A percentile compares a stretch with the other conserved stretches of the same genome.
These are phyloP conservation scores for Ceratobasidium sp. DNA, from an alignment of 1,284 basidiomycete genomes.

Conservation along the genomic window DNA sequence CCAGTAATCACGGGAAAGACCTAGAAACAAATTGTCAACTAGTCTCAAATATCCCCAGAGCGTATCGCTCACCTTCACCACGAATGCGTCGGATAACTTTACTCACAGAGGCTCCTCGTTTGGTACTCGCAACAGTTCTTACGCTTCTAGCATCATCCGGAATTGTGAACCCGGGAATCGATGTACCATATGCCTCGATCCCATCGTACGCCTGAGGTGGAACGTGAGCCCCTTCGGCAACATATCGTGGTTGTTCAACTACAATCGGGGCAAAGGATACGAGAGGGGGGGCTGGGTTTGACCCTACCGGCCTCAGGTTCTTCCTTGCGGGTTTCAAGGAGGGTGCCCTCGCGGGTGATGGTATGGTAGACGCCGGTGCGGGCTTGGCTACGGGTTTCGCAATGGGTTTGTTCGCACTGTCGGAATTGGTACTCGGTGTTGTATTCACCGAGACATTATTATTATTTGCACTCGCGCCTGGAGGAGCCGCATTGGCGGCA, in stretches of 20 bases:
- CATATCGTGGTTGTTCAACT: constrained; percentile 55
- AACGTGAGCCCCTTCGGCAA: constrained; percentile 12
- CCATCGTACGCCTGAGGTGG: constrained; percentile 57
- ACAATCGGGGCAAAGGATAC: constrained; percentile 82
- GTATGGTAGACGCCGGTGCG: constrained; percentile 55
- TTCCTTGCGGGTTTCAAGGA: constrained; percentile 48
- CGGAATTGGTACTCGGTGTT: constrained; percentile 43
- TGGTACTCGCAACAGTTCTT: constrained; percentile 65
- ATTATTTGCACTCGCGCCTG: constrained; percentile 55
- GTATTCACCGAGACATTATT: constrained; percentile 45
- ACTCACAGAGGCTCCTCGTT: constrained; percentile 77
- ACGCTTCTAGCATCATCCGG: constrained; percentile 82
- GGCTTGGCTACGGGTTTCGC: constrained; percentile 53
- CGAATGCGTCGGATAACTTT: constrained; percentile 87
- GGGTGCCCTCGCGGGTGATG: constrained; percentile 64
- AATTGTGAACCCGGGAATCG: constrained; percentile 83
- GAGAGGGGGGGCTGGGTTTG: constrained; percentile 66
- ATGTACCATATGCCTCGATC: constrained; percentile 60
- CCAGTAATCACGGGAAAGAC: constrained; percentile 89
- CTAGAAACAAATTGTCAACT: constrained; percentile 51
- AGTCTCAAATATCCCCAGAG: constrained; percentile 1
- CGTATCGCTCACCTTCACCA: constrained; percentile 69
- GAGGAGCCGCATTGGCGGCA: constrained; percentile 65
- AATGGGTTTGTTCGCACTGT: constrained; percentile 57
- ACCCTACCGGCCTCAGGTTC: constrained; percentile 9